These are phyloP conservation scores for Athelia sp. DNA, from an alignment of 1,284 basidiomycete species.

Conservation along the genomic window DNA sequence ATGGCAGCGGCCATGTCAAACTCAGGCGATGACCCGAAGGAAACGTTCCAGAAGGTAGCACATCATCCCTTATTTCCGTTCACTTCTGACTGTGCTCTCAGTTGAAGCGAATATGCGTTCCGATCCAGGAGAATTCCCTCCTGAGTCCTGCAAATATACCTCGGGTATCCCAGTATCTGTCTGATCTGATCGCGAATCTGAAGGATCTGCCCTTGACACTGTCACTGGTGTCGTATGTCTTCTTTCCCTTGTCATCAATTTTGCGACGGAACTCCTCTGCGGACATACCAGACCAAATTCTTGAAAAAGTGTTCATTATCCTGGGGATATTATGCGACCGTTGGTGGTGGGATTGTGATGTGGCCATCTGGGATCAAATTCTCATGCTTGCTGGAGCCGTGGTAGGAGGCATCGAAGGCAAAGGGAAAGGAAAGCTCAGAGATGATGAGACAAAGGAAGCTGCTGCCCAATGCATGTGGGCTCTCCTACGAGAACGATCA, in stretches of 20 bases:
- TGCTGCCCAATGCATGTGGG: constrained; percentile 50
- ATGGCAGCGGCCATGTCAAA: no score
- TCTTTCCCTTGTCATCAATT: constrained; percentile 82
- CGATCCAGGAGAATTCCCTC: constrained; percentile 64
- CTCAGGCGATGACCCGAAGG: constrained; percentile 14
- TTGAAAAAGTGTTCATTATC: constrained; percentile 69
- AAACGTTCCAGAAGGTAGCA: constrained; percentile 28
- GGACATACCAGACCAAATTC: constrained; percentile 71
- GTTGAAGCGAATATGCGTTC: constrained; percentile 77
- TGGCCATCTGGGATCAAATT: constrained; percentile 74
- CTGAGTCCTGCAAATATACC: constrained; percentile 52
- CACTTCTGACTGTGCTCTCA: constrained; percentile 23
- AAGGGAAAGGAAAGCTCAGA: constrained; percentile 54
- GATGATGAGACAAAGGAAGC: constrained; percentile 78
- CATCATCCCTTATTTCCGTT: neutral
- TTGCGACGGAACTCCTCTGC: constrained; percentile 66
- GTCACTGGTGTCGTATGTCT: constrained; percentile 76
- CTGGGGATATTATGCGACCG: constrained; percentile 58
- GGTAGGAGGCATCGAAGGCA: constrained; percentile 54
- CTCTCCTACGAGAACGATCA: constrained; percentile 47
- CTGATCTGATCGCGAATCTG: constrained; percentile 45
- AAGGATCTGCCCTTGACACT: constrained; percentile 45
- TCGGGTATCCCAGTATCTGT: constrained; percentile 45
- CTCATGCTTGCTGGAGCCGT: constrained; percentile 78
- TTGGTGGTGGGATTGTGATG: constrained; percentile 76